These are phyloP conservation scores for Colletotrichum chlorophyti DNA, from an alignment of 2,329 filamentous ascomycete species.

Conservation along the genomic window DNA sequence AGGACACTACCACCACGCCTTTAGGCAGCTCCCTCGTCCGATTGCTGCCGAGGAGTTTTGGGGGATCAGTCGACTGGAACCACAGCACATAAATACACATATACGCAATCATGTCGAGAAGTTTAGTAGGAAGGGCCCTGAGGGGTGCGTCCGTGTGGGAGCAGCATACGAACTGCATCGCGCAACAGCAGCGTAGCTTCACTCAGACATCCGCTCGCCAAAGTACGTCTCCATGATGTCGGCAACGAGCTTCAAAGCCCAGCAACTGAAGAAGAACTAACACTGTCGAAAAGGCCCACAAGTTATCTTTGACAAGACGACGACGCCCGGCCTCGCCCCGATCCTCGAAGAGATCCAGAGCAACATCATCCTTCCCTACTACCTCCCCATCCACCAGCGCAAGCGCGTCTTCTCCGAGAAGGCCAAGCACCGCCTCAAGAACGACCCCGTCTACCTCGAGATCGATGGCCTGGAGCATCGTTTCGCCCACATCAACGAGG, in stretches of 20 bases:
- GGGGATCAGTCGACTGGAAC: too few species aligned
- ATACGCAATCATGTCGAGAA: constrained; percentile 21
- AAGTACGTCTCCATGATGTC: constrained; percentile 13
- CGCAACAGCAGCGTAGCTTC: constrained; percentile 28
- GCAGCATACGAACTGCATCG: constrained; percentile 20
- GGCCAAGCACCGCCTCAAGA: constrained; percentile 54
- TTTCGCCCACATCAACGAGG: constrained; percentile 54
- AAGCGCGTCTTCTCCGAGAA: constrained; percentile 57
- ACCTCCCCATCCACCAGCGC: constrained; percentile 60
- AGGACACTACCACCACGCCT: neutral
- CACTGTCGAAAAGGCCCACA: too few species aligned
- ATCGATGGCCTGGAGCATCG: constrained; percentile 62
- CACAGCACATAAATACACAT: neutral
- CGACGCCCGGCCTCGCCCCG: constrained; percentile 59
- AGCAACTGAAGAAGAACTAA: neutral
- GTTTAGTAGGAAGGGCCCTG: constrained; percentile 24
- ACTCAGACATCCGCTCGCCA: constrained; percentile 21
- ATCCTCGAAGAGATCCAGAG: constrained; percentile 60
- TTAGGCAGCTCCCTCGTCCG: constrained; percentile 3
- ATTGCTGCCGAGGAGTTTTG: constrained; percentile 8
- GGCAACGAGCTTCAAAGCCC: too few species aligned
- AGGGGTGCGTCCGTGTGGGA: constrained; percentile 24
- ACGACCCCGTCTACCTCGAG: constrained; percentile 64
- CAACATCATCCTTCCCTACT: constrained; percentile 67
- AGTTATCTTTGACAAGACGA: constrained; percentile 58